Conservation (phyloP, 73 alveolate species). For the Paraurostyla sp. region DNA sequence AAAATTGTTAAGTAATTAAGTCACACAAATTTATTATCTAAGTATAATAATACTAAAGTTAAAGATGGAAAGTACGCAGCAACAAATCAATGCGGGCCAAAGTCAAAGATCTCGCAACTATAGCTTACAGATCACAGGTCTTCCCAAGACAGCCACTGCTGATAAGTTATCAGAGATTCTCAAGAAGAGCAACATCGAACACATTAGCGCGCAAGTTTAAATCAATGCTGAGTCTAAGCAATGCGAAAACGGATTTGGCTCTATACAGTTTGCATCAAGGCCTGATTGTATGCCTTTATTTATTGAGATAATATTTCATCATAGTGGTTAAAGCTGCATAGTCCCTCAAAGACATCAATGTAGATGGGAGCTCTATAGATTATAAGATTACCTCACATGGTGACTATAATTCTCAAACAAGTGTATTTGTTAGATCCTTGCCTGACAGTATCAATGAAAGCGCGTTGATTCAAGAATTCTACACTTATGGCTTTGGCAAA, state of each 20-base stretch:
- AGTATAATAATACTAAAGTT: neutral
- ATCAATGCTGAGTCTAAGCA: neutral
- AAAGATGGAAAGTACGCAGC: constrained; percentile 53
- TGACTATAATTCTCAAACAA: constrained; percentile 26
- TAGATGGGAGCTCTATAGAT: neutral
- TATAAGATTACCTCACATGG: neutral
- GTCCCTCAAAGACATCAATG: neutral
- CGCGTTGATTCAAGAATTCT: constrained; percentile 5
- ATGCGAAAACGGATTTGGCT: constrained; percentile 36
- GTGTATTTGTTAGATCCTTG: constrained; percentile 19
- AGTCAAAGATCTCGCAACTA: neutral
- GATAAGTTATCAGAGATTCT: constrained; percentile 1
- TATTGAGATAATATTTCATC: neutral
- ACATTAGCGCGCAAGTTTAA: neutral
- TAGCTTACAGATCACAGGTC: neutral
- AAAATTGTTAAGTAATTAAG: neutral
- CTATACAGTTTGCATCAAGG: neutral
- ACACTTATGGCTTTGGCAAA: constrained; percentile 11
- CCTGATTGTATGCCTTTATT: constrained; percentile 8
- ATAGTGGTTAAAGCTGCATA: constrained; percentile 36
- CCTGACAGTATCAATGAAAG: neutral
- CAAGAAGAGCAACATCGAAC: neutral
- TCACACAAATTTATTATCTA: neutral
- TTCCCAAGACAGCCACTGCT: constrained; percentile 1
- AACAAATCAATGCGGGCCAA: neutral